Evolutionary conservation across 2,329 filamentous ascomycete species (phyloP), one percentile per base, ranked within the genome.

Genomic region (Penicillium thymicola): DNA sequence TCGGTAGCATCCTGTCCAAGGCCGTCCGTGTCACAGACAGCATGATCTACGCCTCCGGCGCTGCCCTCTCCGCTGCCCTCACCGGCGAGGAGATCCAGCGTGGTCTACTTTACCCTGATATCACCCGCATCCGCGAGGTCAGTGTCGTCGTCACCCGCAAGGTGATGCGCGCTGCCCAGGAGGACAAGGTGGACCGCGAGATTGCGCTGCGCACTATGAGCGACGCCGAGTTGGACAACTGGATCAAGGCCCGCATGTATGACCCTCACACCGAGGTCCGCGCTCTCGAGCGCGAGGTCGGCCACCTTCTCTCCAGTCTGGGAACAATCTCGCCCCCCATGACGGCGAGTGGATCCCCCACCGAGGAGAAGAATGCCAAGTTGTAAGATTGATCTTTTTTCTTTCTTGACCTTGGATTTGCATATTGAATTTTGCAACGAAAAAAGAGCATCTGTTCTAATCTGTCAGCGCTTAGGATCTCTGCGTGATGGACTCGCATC

Each of bases 41-140:
- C 75, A 99, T 99, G 94, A 92, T 99, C 70, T 97, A 97, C 79
- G 92, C 89, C 48, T 93, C 92, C 32, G 94, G 91, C 28, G 87
- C 88, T 40, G 88, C 91, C 5, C 84, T 97, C 21, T 85, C 90
- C 16, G 86, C 85, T 57, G 87, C 89, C 34, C 83, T 99, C 59
- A 92, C 88, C 61, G 81, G 85, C 38, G 88, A 94, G 60, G 94
- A 99, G 79, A 80, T 91, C 68, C 85, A 88, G 54, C 85, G 87
- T 72, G 90, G 91, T 53, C 87, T 95, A 72, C 87, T 97, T 70
- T 97, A 99, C 79, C 94, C 91, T 13, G 85, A 88, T 71, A 90
- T 99, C 70, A 87, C 90, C 75, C 89, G 94, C 61, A 96, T 99
- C 63, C 86, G 94, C 43, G 91, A 97, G 32, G 92, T 96, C 58